Conservation (phyloP, 1,284 basidiomycete genomes). For the Boletus smithii region DNA sequence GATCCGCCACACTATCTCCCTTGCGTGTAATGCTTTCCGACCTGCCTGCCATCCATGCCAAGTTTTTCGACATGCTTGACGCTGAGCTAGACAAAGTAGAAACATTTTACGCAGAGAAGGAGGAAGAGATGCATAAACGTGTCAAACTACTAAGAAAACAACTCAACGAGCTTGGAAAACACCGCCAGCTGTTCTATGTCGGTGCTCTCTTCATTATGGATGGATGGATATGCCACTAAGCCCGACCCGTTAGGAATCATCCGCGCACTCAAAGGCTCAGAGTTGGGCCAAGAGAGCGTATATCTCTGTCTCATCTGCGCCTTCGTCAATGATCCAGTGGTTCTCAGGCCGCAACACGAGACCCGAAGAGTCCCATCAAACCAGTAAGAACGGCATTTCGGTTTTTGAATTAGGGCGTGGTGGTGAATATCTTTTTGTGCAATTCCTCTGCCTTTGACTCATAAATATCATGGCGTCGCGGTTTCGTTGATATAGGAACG, state of each 20-base stretch:
- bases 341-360: neutral
- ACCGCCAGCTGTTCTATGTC: slow-evolving; percentile 67
- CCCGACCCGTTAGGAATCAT: slow-evolving; percentile 21
- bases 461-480: neutral
- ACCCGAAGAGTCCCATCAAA: neutral
- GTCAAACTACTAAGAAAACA: slow-evolving; percentile 61
- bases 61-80: slow-evolving; percentile 77
- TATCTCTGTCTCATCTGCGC: slow-evolving; percentile 3
- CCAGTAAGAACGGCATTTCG: neutral
- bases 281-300: slow-evolving; percentile 17
- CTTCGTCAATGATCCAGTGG: slow-evolving; percentile 10
- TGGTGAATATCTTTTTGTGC: slow-evolving; percentile 6
- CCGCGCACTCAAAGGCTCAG: neutral
- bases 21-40: slow-evolving; percentile 51
- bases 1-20: slow-evolving; percentile 30
- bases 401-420: slow-evolving; percentile 2
- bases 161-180: slow-evolving; percentile 70
- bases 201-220: slow-evolving; percentile 17
- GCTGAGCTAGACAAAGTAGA: slow-evolving; percentile 79
- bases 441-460: slow-evolving; percentile 1
- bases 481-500: neutral
- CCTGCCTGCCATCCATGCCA: slow-evolving; percentile 57
- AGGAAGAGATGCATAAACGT: slow-evolving; percentile 61
- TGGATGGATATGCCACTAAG: slow-evolving; percentile 6
- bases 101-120: slow-evolving; percentile 74